A percentile compares a stretch with the other conserved stretches of the same genome.
Conservation (phyloP, 768 basidiomycete genomes). For the Collybiopsis confluens region DNA sequence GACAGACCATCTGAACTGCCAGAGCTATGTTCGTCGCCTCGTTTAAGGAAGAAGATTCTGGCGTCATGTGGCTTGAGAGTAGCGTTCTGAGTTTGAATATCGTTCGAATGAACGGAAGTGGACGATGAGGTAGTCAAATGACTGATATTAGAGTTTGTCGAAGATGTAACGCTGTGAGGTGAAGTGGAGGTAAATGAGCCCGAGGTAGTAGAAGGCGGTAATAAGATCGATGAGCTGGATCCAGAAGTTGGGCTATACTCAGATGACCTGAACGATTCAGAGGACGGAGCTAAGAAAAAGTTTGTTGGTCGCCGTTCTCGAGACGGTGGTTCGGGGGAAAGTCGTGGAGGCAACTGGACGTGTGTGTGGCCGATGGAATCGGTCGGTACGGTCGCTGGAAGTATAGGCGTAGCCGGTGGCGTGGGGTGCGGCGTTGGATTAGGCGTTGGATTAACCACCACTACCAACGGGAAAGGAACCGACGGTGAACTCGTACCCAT, state of each 20-base stretch:
- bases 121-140: background rate
- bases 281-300: background rate
- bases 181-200: background rate
- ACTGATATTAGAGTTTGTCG: slow-evolving; percentile 4
- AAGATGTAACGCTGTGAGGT: background rate
- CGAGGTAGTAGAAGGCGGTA: slow-evolving; percentile 1
- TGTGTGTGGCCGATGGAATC: slow-evolving; percentile 13
- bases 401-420: slow-evolving; percentile 64
- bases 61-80: slow-evolving; percentile 7
- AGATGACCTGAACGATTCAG: background rate
- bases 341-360: slow-evolving; percentile 19
- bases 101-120: slow-evolving; percentile 5
- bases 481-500: slow-evolving; percentile 8
- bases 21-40: slow-evolving; percentile 1
- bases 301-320: slow-evolving; percentile 5
- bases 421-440: slow-evolving; percentile 77
- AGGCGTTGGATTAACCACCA: slow-evolving; percentile 74
- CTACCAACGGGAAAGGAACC: slow-evolving; percentile 45
- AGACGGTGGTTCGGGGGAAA: slow-evolving; percentile 15
- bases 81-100: background rate
- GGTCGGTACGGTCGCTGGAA: slow-evolving; percentile 18
- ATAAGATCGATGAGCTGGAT: background rate
- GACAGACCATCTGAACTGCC: slow-evolving; percentile 1
- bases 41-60: slow-evolving; percentile 5
- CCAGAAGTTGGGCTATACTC: background rate